A percentile compares a stretch with the other conserved stretches of the same genome.
Evolutionary conservation across 257 asterid species (phyloP).

Genomic region (Voacanga thouarsii): DNA sequence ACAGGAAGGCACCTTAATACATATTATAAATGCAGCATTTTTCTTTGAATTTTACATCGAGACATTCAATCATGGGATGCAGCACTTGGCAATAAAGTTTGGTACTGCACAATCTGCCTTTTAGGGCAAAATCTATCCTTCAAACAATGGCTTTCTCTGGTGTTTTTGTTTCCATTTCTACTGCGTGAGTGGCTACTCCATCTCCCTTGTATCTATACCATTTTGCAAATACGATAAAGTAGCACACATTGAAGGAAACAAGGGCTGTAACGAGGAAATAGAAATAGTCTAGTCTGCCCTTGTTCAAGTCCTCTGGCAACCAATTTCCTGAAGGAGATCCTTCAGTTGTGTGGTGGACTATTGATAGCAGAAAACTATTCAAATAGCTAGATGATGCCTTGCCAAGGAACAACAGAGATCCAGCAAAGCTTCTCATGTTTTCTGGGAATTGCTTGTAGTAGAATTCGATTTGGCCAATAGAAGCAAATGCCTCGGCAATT

Average conservation of each 20-base stretch:
- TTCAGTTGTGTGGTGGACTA: constrained; percentile 45
- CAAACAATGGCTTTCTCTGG: constrained; percentile 36
- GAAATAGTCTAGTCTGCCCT: constrained; percentile 69
- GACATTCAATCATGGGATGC: no score
- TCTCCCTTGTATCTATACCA: constrained; percentile 74
- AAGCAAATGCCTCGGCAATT: constrained; percentile 59
- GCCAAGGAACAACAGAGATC: constrained; percentile 56
- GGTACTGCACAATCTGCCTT: neutral
- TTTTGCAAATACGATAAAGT: constrained; percentile 51
- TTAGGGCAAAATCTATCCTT: neutral
- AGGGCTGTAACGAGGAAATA: constrained; percentile 50
- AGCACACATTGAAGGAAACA: constrained; percentile 42
- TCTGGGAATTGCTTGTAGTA: constrained; percentile 80
- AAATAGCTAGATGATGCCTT: constrained; percentile 57
- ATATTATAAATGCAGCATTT: neutral
- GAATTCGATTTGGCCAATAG: constrained; percentile 65
- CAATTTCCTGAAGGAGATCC: constrained; percentile 43
- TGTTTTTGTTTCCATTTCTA: constrained; percentile 42
- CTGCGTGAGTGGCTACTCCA: constrained; percentile 19
- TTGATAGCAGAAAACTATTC: constrained; percentile 40
- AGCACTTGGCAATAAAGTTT: neutral
- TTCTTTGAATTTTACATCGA: neutral
- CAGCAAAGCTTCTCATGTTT: constrained; percentile 81
- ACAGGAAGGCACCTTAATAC: no score
- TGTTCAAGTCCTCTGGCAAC: constrained; percentile 75